phyloP scores from a whole-genome alignment of 2,329 filamentous ascomycete species.

The Ilyonectria robusta region DNA sequence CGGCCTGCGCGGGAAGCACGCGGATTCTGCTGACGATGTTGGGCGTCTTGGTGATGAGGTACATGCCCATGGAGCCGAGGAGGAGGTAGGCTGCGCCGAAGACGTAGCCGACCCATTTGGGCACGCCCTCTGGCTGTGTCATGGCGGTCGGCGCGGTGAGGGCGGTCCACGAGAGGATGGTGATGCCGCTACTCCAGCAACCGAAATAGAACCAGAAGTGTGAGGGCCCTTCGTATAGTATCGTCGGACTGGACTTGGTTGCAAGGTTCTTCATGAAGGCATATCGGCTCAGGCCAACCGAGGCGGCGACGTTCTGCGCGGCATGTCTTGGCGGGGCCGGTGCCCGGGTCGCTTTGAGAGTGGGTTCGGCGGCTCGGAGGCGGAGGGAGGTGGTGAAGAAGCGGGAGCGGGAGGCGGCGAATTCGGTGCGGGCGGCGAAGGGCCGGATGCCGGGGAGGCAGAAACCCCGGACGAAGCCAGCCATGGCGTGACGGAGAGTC shows the following conservation, averaged over 20 bases:
- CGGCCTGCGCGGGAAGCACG: constrained; percentile 60
- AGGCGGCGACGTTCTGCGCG: constrained; percentile 22
- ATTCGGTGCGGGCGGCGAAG: constrained; percentile 41
- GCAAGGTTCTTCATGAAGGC: constrained; percentile 70
- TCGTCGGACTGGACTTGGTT: constrained; percentile 67
- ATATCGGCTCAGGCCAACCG: constrained; percentile 51
- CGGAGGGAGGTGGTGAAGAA: constrained; percentile 50
- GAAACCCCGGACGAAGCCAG: constrained; percentile 51
- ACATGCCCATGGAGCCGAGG: constrained; percentile 72
- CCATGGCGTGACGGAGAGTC: constrained; percentile 44
- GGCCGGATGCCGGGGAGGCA: constrained; percentile 47
- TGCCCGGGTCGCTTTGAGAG: constrained; percentile 35
- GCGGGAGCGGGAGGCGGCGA: constrained; percentile 43
- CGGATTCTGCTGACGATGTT: constrained; percentile 72
- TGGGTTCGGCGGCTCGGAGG: constrained; percentile 37
- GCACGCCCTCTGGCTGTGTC: constrained; percentile 62
- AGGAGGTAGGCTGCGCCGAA: constrained; percentile 72
- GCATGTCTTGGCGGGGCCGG: constrained; percentile 27
- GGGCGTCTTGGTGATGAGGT: constrained; percentile 70
- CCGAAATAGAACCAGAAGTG: constrained; percentile 74
- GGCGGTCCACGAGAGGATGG: constrained; percentile 53
- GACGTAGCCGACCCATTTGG: constrained; percentile 69
- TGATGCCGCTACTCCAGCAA: constrained; percentile 69
- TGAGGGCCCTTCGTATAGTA: constrained; percentile 76
- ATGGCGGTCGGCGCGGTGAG: constrained; percentile 53